Evolutionary conservation across 73 alveolate species (phyloP), one percentile per base, ranked within the genome.

Genomic region (Diophrys sp.): DNA sequence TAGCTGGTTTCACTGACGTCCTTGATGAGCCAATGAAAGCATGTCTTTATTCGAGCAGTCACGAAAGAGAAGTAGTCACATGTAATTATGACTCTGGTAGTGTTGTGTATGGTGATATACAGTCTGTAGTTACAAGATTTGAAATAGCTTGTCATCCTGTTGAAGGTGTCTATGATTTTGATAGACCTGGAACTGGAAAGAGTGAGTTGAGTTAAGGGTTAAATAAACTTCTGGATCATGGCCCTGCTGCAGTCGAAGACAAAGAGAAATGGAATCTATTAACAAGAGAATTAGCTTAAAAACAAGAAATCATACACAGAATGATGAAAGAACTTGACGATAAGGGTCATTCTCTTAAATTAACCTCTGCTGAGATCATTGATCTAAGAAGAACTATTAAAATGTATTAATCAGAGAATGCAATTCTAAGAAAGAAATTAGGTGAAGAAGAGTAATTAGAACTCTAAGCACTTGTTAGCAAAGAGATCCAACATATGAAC

Each of bases 291-390:
- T 82, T 97, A 56, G 94, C 98, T 2, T 95, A 97, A 74, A 97
- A 97, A 81, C 96, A 97, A 78, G 99, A 97, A 81, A 89, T 97
- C 75, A 95, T 97, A 31, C 99, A 97, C 82, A 86, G 99, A 74
- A 91, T 97, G 97, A 96, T 97, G 99, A 97, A 96, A 80, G 99
- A 97, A 78, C 89, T 87, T 26, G 99, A 97, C 89, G 99, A 97
- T 88, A 97, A 97, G 87, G 89, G 97, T 29, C 96, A 96, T 67
- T 86, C 98, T 53, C 81, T 97, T 73, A 96, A 95, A 83, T 92
- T 97, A 32, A 97, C 99, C 25, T 96, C 98, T 70, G 93, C 98
- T 44, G 99, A 97, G 91, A 95, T 97, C 26, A 96, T 97, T 11
- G 99, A 97, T 85, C 80, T 97, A 67, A 92, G 99, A 81, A 94